Conservation (phyloP, 2,329 filamentous ascomycete species). For the Verticillium tricorpus region DNA sequence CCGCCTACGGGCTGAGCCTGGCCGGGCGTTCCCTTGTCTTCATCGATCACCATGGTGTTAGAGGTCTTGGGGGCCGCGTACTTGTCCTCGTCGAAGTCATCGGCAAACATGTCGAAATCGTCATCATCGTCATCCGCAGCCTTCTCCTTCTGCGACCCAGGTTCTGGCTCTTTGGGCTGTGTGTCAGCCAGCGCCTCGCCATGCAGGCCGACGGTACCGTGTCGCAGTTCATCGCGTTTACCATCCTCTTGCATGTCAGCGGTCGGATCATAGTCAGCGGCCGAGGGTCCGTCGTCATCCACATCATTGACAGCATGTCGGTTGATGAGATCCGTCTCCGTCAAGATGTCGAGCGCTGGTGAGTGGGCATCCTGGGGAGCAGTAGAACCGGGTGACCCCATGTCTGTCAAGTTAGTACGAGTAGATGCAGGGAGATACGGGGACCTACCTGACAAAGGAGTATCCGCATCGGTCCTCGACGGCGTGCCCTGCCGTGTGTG, state of each 20-base stretch:
- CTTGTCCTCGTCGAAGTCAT: slow-evolving; percentile 67
- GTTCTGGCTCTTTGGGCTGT: slow-evolving; percentile 24
- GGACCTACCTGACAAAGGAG: slow-evolving; percentile 43
- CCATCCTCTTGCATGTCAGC: slow-evolving; percentile 84
- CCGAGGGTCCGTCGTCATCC: slow-evolving; percentile 73
- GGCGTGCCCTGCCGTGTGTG: slow-evolving; percentile 41
- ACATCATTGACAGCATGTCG: slow-evolving; percentile 39
- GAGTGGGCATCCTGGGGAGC: slow-evolving; percentile 43
- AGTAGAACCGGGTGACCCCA: slow-evolving; percentile 36
- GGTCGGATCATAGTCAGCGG: slow-evolving; percentile 87
- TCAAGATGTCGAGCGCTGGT: slow-evolving; percentile 58
- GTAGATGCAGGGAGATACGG: slow-evolving; percentile 15
- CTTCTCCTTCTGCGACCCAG: slow-evolving; percentile 22
- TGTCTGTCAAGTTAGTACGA: slow-evolving; percentile 18
- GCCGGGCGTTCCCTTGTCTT: slow-evolving; percentile 43
- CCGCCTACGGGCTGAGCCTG: slow-evolving; percentile 54
- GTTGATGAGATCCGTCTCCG: slow-evolving; percentile 66
- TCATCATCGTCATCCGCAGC: slow-evolving; percentile 61
- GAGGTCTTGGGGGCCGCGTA: slow-evolving; percentile 50
- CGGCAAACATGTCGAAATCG: slow-evolving; percentile 86
- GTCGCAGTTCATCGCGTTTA: slow-evolving; percentile 61
- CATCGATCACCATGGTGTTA: slow-evolving; percentile 33
- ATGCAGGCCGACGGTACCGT: slow-evolving; percentile 49
- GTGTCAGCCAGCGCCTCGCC: slow-evolving; percentile 28
- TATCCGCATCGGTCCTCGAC: slow-evolving; percentile 29